Base-by-base conservation (phyloP, 2,329 filamentous ascomycete genomes). In the Xylariales sp. region DNA sequence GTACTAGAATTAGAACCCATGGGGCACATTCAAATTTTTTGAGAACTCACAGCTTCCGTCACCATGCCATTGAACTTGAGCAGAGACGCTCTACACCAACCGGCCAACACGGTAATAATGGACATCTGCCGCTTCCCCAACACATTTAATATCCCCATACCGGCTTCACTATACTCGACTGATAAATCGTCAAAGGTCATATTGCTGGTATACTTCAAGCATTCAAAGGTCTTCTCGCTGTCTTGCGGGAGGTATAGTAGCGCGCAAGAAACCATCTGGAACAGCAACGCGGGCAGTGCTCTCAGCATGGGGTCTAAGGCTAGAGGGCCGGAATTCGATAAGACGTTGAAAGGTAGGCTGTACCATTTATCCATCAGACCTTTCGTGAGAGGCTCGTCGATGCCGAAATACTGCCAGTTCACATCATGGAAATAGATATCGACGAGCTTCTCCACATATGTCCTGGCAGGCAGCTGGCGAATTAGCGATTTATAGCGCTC, bases 171-270 rank as follows among this genome's bases (percentile, higher is more conserved):
- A 73, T 89, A 90, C 64, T 89, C 88, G 16, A 80, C 79, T 1
- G 87, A 87, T 23, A 90, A 77, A 58, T 89, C 86, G 74, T 89
- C 86, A 67, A 89, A 88, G 2, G 84, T 85, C 85, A 89, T 88
- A 55, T 82, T 84, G 3, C 82, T 83, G 0, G 85, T 84, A 72
- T 89, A 89, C 75, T 89, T 89, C 56, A 90, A 79, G 1, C 83
- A 80, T 34, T 87, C 84, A 53, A 89, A 87, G 4, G 79, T 82
- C 46, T 82, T 77, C 36, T 86, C 82, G 8, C 82, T 78, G 9
- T 81, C 80, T 2, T 82, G 78, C 0, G 85, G 83, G 30, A 89
- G 79, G 39, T 84, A 82, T 58, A 90, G 79, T 49, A 90, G 77
- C 16, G 85, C 83, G 3, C 83, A 83, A 3, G 87, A 87, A 16